Evolutionary conservation across 257 asterid species (phyloP).

Genomic region (Datura wrightii): DNA sequence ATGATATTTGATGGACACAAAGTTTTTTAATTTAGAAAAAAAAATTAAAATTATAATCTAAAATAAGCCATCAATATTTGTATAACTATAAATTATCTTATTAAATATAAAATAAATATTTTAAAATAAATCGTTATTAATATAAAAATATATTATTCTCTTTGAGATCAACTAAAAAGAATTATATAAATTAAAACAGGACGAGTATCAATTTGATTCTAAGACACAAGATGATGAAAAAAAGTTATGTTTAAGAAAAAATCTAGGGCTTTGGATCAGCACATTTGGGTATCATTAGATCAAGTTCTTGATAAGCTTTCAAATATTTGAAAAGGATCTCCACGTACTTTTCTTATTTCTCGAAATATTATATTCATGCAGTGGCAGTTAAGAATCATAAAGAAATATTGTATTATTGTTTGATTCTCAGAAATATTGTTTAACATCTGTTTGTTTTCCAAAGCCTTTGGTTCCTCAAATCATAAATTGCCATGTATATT

Average conservation of each 20-base stretch:
- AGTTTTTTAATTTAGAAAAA: too few relatives aligned
- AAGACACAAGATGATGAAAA: not conserved
- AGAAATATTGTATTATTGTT: not conserved
- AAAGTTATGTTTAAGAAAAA: not conserved
- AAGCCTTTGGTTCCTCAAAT: not conserved
- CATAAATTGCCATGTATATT: not conserved
- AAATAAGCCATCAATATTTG: not conserved
- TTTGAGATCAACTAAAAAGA: not conserved
- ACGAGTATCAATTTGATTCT: not conserved
- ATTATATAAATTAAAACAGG: not conserved
- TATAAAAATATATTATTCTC: not conserved
- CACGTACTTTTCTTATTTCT: not conserved
- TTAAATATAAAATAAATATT: not conserved
- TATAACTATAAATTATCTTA: not conserved
- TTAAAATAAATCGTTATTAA: not conserved
- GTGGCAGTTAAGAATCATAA: not conserved
- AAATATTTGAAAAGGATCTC: not conserved
- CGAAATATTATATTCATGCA: not conserved
- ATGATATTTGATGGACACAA: too few relatives aligned
- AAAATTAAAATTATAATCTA: not conserved
- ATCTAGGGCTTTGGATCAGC: not conserved
- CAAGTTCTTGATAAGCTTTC: slow-evolving; percentile 8
- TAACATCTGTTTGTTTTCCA: not conserved
- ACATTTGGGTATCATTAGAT: not conserved
- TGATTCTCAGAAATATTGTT: not conserved